A percentile compares a stretch with the other conserved stretches of the same genome.
phyloP scores from a whole-genome alignment of 495 filamentous ascomycete species.

The Lasiosphaeria ovina region DNA sequence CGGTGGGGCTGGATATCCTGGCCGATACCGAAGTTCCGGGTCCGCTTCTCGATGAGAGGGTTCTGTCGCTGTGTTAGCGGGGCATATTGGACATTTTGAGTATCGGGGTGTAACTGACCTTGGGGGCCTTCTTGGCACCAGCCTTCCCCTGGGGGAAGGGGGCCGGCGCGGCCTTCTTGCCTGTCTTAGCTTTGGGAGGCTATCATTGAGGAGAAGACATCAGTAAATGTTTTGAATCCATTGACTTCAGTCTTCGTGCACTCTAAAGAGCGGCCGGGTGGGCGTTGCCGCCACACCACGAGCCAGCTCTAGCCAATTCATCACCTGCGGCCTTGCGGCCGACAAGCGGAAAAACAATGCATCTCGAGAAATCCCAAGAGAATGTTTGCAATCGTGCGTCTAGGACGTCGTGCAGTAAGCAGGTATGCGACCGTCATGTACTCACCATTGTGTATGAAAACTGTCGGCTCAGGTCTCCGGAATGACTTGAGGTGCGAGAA shows the following conservation, averaged over 20 bases:
- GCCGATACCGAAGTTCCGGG: slow-evolving; percentile 98
- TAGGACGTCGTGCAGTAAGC: slow-evolving; percentile 21
- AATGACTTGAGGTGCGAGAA: slow-evolving; percentile 27
- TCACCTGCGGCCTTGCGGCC: slow-evolving; percentile 58
- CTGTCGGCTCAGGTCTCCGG: slow-evolving; percentile 29
- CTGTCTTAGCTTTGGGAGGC: slow-evolving; percentile 77
- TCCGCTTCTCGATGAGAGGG: slow-evolving; percentile 96
- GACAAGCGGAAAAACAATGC: slow-evolving; percentile 48
- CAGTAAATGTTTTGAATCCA: slow-evolving; percentile 73
- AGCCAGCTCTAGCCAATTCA: slow-evolving; percentile 74
- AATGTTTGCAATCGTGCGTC: slow-evolving; percentile 26
- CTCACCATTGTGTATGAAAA: slow-evolving; percentile 47
- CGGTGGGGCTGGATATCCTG: slow-evolving; percentile 97
- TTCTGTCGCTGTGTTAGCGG: slow-evolving; percentile 63
- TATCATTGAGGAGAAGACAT: slow-evolving; percentile 99
- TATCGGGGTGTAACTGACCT: slow-evolving; percentile 60
- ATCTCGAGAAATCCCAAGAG: slow-evolving; percentile 39
- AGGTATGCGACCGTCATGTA: slow-evolving; percentile 26
- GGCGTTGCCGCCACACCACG: slow-evolving; percentile 57
- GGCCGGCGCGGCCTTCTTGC: slow-evolving; percentile 93
- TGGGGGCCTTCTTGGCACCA: slow-evolving; percentile 90
- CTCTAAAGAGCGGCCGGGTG: slow-evolving; percentile 79
- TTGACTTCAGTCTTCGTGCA: slow-evolving; percentile 79
- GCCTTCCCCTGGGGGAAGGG: slow-evolving; percentile 94
- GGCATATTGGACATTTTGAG: not conserved